Base-by-base conservation (phyloP, 2,329 filamentous ascomycete species). In the Sphaerulina vaccinii region DNA sequence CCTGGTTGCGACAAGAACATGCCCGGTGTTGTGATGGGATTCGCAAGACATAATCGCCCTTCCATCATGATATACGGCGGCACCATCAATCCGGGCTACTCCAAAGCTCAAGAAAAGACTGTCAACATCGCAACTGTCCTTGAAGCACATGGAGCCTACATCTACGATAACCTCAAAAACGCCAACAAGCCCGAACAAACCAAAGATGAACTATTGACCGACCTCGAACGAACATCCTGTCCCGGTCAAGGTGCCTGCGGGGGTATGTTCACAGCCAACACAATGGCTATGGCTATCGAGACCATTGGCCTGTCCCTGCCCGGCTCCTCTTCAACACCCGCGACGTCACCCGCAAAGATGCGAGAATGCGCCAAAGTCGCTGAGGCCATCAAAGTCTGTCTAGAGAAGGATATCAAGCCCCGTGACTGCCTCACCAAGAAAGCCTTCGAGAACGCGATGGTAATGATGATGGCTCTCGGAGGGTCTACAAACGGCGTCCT, bases 1-100 rank as follows among this genome's bases (percentile, higher is more conserved):
- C 90, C 92, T 0, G 91, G 91, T 9, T 96, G 91, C 70, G 91
- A 96, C 75, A 96, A 96, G 81, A 96, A 96, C 71, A 96, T 96
- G 92, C 91, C 91, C 91, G 43, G 51, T 35, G 51, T 57, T 15
- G 50, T 53, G 8, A 96, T 96, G 85, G 90, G 88, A 0, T 90
- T 93, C 66, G 89, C 88, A 11, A 82, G 92, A 51, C 89, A 95
- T 73, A 96, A 96, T 72, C 82, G 92, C 8, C 92, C 92, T 3
- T 93, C 90, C 41, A 77, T 96, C 67, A 96, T 96, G 90, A 86
- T 97, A 54, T 97, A 96, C 69, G 92, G 92, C 44, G 92, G 92
- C 33, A 88, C 89, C 13, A 96, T 96, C 65, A 84, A 85, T 65
- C 89, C 90, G 56, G 92, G 91, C n/a, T 88, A 89, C 70, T 91